Evolutionary conservation across 2,329 filamentous ascomycete species (phyloP), one percentile per base, ranked within the genome.

Genomic region (Ophiostoma fasciatum): DNA sequence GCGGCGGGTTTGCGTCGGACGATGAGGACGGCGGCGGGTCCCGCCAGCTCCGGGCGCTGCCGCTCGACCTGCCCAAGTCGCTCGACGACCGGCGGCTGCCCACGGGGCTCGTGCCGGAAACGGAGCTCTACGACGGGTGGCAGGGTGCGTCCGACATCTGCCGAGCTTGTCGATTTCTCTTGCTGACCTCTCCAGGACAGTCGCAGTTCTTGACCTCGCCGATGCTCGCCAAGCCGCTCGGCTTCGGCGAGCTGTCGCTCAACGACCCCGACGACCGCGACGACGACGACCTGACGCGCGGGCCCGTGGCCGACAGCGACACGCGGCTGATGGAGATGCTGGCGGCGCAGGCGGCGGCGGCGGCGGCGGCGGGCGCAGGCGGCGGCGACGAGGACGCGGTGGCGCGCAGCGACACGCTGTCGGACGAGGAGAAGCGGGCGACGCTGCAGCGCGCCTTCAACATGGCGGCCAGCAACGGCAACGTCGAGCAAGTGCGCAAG

Each of bases 81-180:
- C 71, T 98, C 37, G 80, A 98, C 56, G 90, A 98, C 62, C 75
- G 90, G 42, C 73, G 78, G 48, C 68, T 68, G 49, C 71, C 76
- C 4, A 66, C 63, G 31, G 74, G 78, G 43, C 71, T 77, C 44
- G 69, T 80, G 38, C 67, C 68, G 27, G 90, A 96, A 64, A 94
- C 87, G 28, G 90, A 96, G 64, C 84, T 94, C 63, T 98, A 96
- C 57, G 90, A 98, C 69, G 90, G 84, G 48, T 98, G 90, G 90
- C 85, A 96, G 77, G 88, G 88, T 67, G 46, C 43, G 63, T 27
- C 8, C 17, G 10, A 7, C 39, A 37, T 39, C 33, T 41, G 41
- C 36, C 40, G 3, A 12, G 17, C 7, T 10, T 14, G 9, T 5
- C 12, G 12, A 23, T 13, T 33, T 29, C 4, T 38, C 34, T 17